These are phyloP conservation scores for Cyclocybe cylindracea DNA, from an alignment of 768 basidiomycete genomes.

Conservation along the genomic window DNA sequence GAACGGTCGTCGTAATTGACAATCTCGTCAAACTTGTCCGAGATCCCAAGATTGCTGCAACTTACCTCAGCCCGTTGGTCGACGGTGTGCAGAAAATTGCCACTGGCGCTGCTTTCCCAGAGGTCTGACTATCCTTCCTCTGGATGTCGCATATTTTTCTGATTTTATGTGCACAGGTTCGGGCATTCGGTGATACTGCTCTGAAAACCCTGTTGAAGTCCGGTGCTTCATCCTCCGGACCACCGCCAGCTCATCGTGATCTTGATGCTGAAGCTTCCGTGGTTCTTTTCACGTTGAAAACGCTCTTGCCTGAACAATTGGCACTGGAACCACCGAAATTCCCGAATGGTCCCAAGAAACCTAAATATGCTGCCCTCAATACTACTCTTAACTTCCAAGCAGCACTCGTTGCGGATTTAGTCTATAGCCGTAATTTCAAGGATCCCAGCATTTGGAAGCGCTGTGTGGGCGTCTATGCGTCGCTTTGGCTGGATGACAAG, in stretches of 20 bases:
- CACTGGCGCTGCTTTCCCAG: slow-evolving; percentile 91
- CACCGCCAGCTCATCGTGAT: slow-evolving; percentile 72
- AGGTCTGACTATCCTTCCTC: slow-evolving; percentile 44
- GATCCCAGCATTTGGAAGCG: slow-evolving; percentile 65
- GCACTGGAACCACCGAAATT: slow-evolving; percentile 38
- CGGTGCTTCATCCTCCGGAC: slow-evolving; percentile 76
- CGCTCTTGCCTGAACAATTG: slow-evolving; percentile 56
- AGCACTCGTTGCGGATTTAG: slow-evolving; percentile 75
- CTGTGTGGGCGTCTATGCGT: slow-evolving; percentile 71
- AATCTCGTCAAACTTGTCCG: slow-evolving; percentile 98
- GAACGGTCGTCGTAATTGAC: slow-evolving; percentile 92
- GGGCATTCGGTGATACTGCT: slow-evolving; percentile 88
- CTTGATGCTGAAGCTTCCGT: slow-evolving; percentile 61
- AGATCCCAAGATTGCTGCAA: slow-evolving; percentile 85
- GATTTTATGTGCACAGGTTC: slow-evolving; percentile 51
- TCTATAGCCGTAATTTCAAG: slow-evolving; percentile 55
- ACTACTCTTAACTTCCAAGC: slow-evolving; percentile 71
- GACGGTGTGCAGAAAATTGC: slow-evolving; percentile 92
- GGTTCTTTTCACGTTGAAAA: slow-evolving; percentile 55
- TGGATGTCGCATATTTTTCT: background rate
- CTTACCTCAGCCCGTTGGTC: slow-evolving; percentile 83
- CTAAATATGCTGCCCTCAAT: slow-evolving; percentile 58
- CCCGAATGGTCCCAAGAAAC: slow-evolving; percentile 53
- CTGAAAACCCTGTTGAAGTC: slow-evolving; percentile 78
- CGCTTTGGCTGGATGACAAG: slow-evolving; percentile 65